A percentile compares a stretch with the other conserved stretches of the same genome.
These are phyloP conservation scores for Persicaria maculosa DNA, from an alignment of 148 eudicot species.

Conservation along the genomic window DNA sequence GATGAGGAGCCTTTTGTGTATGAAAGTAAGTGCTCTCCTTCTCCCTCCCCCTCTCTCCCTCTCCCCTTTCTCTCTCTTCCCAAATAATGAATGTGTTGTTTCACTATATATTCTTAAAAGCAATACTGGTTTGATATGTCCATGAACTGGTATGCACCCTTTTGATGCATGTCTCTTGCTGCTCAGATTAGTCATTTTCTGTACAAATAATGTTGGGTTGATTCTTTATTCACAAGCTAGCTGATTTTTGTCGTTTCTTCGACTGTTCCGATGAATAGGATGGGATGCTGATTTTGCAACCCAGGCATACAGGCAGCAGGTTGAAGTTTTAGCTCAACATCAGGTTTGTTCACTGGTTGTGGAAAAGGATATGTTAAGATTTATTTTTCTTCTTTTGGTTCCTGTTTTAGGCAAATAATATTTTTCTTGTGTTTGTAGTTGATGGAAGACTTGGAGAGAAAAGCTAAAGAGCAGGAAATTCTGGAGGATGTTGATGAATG, in stretches of 20 bases:
- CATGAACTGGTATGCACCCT: neutral
- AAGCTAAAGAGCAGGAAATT: conserved; percentile 72
- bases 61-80: too few species aligned
- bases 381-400: neutral
- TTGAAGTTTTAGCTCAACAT: conserved; percentile 86
- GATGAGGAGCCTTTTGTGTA: conserved; percentile 98
- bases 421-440: conserved; percentile 35
- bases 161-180: neutral
- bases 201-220: neutral
- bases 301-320: conserved; percentile 83
- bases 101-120: neutral
- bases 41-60: too few species aligned
- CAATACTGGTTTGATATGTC: neutral
- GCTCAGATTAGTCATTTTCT: neutral
- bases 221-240: neutral
- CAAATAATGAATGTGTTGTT: neutral
- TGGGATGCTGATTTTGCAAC: conserved; percentile 99
- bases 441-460: conserved; percentile 79
- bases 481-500: conserved; percentile 38
- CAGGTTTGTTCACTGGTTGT: conserved; percentile 38
- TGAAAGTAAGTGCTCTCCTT: conserved; percentile 61
- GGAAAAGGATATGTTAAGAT: neutral
- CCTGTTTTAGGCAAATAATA: neutral
- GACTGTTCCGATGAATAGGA: conserved; percentile 29
- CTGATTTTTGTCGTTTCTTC: conserved; percentile 5